Evolutionary conservation across 1,284 basidiomycete species (phyloP).

Genomic region (Naganishia liquefaciens): DNA sequence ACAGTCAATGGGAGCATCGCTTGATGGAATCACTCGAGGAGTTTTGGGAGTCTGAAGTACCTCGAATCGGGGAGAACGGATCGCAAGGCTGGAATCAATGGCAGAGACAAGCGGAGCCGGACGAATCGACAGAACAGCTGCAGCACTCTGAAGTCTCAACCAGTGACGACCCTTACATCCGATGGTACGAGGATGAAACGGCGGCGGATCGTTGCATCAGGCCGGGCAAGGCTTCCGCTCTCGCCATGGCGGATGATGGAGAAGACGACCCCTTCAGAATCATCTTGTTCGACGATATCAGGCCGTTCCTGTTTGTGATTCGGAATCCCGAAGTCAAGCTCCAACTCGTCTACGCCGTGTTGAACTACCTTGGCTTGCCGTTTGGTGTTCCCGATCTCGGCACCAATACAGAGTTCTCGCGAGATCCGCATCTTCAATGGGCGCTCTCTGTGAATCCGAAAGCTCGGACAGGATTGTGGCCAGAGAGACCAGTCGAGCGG

Average conservation of each 20-base stretch:
- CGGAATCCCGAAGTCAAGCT: constrained; percentile 60
- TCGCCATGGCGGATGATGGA: constrained; percentile 58
- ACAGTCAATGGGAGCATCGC: constrained; percentile 38
- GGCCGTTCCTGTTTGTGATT: constrained; percentile 66
- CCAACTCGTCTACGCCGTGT: constrained; percentile 71
- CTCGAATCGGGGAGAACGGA: constrained; percentile 56
- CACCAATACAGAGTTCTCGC: constrained; percentile 47
- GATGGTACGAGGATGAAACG: constrained; percentile 69
- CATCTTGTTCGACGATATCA: constrained; percentile 78
- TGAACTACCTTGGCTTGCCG: constrained; percentile 72
- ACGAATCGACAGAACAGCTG: constrained; percentile 30
- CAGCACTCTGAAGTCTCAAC: not conserved
- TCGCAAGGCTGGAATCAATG: constrained; percentile 53
- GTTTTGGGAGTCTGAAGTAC: constrained; percentile 58
- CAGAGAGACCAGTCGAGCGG: not conserved
- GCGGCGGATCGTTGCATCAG: constrained; percentile 54
- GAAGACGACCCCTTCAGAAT: constrained; percentile 74
- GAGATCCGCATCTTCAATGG: constrained; percentile 51
- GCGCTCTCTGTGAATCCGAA: constrained; percentile 8
- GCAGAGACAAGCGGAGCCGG: constrained; percentile 16
- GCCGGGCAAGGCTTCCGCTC: constrained; percentile 57
- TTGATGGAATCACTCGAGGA: constrained; percentile 52
- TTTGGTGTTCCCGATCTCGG: constrained; percentile 53
- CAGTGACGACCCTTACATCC: constrained; percentile 63
- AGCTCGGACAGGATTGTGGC: constrained; percentile 16